phyloP scores from a whole-genome alignment of 148 eudicot genomes.

The Fallopia convolvulus region DNA sequence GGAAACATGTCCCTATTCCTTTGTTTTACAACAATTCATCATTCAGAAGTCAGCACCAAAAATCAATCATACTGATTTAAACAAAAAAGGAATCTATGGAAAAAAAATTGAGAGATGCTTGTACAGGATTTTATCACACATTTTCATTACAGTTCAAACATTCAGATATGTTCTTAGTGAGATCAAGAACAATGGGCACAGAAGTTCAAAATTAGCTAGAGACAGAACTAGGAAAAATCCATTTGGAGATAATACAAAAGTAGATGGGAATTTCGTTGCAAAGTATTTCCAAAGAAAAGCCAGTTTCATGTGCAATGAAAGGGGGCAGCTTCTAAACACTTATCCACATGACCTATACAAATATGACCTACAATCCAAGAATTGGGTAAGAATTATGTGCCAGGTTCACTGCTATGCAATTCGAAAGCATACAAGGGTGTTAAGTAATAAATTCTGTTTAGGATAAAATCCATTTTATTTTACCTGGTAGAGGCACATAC shows the following conservation, averaged over 20 bases:
- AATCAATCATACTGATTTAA: background rate
- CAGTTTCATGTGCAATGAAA: background rate
- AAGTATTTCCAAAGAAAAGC: background rate
- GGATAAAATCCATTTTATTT: background rate
- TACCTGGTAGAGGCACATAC: constrained; percentile 2
- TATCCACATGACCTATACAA: background rate
- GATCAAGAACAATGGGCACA: background rate
- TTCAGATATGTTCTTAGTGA: background rate
- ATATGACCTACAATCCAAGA: background rate
- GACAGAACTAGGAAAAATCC: background rate
- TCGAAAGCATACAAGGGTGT: background rate
- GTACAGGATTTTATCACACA: background rate
- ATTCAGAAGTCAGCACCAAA: background rate
- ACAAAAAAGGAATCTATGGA: background rate
- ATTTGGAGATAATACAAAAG: background rate
- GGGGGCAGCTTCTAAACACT: background rate
- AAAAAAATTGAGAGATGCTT: background rate
- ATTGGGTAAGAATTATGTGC: background rate
- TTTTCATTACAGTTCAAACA: background rate
- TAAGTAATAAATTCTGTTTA: background rate
- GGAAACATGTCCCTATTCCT: background rate
- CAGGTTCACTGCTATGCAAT: background rate
- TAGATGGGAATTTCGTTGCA: background rate
- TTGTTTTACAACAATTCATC: background rate
- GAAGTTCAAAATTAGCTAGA: background rate